Evolutionary conservation across 441 rosid species (phyloP).

Genomic region (Croton laevigatus): DNA sequence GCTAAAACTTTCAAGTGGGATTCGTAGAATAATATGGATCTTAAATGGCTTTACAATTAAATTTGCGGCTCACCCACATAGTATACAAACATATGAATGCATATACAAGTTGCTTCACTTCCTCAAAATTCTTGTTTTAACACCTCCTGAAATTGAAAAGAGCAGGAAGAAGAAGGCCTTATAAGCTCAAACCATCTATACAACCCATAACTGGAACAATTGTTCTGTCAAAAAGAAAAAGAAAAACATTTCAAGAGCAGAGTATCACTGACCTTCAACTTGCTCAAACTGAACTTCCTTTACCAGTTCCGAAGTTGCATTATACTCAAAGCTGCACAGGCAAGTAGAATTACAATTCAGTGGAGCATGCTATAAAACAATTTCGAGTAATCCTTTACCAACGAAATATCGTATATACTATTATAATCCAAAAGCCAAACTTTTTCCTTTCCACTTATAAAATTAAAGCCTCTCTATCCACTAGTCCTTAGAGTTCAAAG

Average conservation of each 20-base stretch:
- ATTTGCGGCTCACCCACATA: constrained; percentile 8
- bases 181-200: constrained; percentile 23
- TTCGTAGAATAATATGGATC: constrained; percentile 12
- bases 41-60: constrained; percentile 25
- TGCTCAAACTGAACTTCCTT: constrained; percentile 81
- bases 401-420: too few relatives aligned
- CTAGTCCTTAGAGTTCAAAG: neutral
- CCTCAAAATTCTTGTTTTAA: constrained; percentile 61
- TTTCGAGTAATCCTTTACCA: neutral
- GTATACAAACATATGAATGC: constrained; percentile 25
- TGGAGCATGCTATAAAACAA: neutral
- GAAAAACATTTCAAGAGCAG: neutral
- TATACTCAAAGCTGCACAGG: constrained; percentile 66
- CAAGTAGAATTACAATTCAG: neutral
- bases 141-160: constrained; percentile 55
- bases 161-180: constrained; percentile 11
- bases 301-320: constrained; percentile 69
- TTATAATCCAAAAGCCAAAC: neutral
- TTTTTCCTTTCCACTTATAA: neutral
- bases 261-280: constrained; percentile 55
- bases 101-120: constrained; percentile 36
- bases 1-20: neutral
- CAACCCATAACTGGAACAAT: neutral
- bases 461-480: neutral
- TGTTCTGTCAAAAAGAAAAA: neutral